phyloP scores from a whole-genome alignment of 1,284 basidiomycete species.

The Moesziomyces parantarcticus region DNA sequence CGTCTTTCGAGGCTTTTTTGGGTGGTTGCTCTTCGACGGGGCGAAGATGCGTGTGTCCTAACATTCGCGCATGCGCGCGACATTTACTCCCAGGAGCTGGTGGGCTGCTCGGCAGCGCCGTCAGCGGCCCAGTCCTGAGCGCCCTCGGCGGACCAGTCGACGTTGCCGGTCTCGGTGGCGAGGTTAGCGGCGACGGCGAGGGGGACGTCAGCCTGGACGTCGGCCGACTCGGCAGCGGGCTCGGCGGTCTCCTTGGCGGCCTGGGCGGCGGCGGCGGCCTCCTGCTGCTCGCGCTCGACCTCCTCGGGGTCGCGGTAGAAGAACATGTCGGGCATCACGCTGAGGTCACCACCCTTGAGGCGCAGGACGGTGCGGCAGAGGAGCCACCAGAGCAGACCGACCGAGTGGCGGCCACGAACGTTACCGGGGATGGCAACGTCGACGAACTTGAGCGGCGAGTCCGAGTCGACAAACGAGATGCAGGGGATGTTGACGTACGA shows the following conservation, averaged over 20 bases:
- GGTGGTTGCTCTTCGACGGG: conserved; percentile 3
- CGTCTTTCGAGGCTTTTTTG: conserved; percentile 47
- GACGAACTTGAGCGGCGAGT: conserved; percentile 95
- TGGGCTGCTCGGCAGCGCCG: conserved; percentile 44
- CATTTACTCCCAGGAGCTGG: conserved; percentile 52
- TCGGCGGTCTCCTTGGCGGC: conserved; percentile 59
- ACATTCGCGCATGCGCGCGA: not conserved
- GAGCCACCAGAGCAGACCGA: conserved; percentile 99
- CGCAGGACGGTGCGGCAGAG: conserved; percentile 97
- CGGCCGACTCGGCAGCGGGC: conserved; percentile 73
- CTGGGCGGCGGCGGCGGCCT: conserved; percentile 73
- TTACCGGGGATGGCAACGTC: conserved; percentile 98
- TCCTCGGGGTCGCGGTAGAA: conserved; percentile 99
- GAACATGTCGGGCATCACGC: conserved; percentile 99
- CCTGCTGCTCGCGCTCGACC: conserved; percentile 95
- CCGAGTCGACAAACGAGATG: conserved; percentile 97
- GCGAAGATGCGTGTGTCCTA: not conserved
- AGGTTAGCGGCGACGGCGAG: conserved; percentile 55
- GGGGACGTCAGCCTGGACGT: conserved; percentile 73
- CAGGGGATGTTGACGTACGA: conserved; percentile 99
- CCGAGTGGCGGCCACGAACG: conserved; percentile 97
- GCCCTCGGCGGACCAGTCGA: conserved; percentile 81
- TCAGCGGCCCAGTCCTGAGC: conserved; percentile 68
- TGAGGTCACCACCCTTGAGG: conserved; percentile 93
- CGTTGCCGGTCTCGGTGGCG: conserved; percentile 68